Base-by-base conservation (phyloP, 805 yeast species). In the Saturnispora saitoi region DNA sequence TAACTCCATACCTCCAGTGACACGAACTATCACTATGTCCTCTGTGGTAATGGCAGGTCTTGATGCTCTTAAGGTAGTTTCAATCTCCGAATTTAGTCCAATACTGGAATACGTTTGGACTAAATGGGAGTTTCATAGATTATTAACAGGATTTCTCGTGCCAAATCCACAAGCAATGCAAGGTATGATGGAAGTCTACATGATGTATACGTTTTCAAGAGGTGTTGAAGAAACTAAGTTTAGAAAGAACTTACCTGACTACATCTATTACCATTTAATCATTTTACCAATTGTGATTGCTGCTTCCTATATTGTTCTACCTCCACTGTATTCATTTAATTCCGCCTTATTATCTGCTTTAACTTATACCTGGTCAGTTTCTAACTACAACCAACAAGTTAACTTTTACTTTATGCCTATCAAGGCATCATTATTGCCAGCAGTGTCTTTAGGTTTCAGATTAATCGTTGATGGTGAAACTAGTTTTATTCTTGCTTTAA, bases 361-460 rank as follows among this genome's bases (percentile, higher is more conserved):
- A 42, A 76, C 82, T 3, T 78, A 71, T 57, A 72, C 81, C 22
- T 81, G 86, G 86, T 75, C 83, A 26, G 65, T 83, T 38, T 69
- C 72, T 17, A 75, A 71, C 59, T 73, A 78, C 59, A 72, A 77
- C 59, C 69, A 74, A 29, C 68, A 70, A 26, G 76, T 80, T 38
- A 73, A 74, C 58, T 78, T 79, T 56, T 70, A 78, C 58, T 52
- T 75, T 57, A 57, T 77, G 63, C 75, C 83, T 51, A 65, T 77
- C 57, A 67, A 76, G 63, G 78, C 84, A 46, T 70, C 81, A 56
- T 68, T 80, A 55, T 62, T 77, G 56, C 78, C 86, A 51, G 59
- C 62, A 45, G 62, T 60, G 48, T 58, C 72, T 6, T 53, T 70
- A 8, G 70, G 76, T 4, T 71, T 72, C 53, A 53, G 76, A 15